Evolutionary conservation across 495 filamentous ascomycete species (phyloP), one percentile per base, ranked within the genome.

Genomic region (Penicillium ochrochloron): DNA sequence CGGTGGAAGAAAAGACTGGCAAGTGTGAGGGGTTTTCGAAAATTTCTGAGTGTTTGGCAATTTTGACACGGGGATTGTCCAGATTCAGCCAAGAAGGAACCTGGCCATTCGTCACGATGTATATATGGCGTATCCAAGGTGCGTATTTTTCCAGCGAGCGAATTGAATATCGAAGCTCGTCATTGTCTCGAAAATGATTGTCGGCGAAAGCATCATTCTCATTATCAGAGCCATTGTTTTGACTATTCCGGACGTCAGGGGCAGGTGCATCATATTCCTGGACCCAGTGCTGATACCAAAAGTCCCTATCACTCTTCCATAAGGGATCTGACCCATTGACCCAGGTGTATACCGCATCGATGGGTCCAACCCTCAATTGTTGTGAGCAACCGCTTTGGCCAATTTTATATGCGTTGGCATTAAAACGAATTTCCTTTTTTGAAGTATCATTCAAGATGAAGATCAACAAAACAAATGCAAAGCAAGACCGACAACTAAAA

Each of bases 91-190:
- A 60, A 9, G 42, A 33, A 19, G 57, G 57, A 29, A 60, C 37
- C 42, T 60, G 57, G 41, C 57, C 57, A 50, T 60, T 60, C 27
- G 57, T 60, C 41, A 60, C 57, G n/a, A 60, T n/a, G 29, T 60
- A 33, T 60, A 60, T 60, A 31, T 50, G 42, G 6, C 57, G 57
- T 12, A 60, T 60, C 57, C 57, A 60, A 10, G 57, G 57, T 60
- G 57, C 57, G 34, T 48, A 60, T 48, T 10, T 50, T 33, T 60
- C 57, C 42, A 60, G 27, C 5, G 57, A 60, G 42, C 57, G 57
- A 34, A 60, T 17, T n/a, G 57, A 60, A 60, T 60, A 60, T 60
- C 57, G 57, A 15, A 60, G 57, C 57, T 60, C 57, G 57, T 60
- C 57, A 19, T 60, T 60, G 57, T 60, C 57, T 60, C 57, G 39